These are phyloP conservation scores for Salpingoeca rosetta DNA, from an alignment of 78 protist genomes.

Conservation along the genomic window DNA sequence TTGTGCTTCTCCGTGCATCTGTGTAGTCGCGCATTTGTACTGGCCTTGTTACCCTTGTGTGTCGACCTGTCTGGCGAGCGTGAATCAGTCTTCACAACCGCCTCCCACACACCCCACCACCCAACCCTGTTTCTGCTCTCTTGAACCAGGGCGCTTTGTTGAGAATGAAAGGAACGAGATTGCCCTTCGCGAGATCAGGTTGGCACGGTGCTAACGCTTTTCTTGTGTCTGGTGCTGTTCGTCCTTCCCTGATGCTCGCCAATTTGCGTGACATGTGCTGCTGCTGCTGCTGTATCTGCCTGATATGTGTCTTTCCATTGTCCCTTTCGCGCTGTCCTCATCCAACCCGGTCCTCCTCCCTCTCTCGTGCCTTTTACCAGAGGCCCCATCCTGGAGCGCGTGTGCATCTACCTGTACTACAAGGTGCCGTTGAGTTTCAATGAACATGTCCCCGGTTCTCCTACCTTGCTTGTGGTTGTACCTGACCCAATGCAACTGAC, in stretches of 20 bases:
- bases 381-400: too few relatives aligned
- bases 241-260: constrained; percentile 10
- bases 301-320: background rate
- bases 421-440: too few relatives aligned
- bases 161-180: constrained; percentile 58
- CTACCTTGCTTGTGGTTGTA: too few relatives aligned
- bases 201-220: too few relatives aligned
- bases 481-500: too few relatives aligned
- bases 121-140: background rate
- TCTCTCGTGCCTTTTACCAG: background rate
- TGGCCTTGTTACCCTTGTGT: background rate
- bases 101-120: background rate
- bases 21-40: background rate
- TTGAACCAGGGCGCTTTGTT: constrained; percentile 5
- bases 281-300: too few relatives aligned
- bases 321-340: background rate
- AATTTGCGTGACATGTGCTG: background rate
- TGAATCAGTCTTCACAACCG: background rate
- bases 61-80: background rate
- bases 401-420: constrained; percentile 72
- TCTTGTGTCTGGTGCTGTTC: constrained; percentile 54
- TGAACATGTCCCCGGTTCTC: too few relatives aligned
- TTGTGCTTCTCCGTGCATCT: background rate
- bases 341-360: background rate
- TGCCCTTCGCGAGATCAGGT: constrained; percentile 53